Evolutionary conservation across 495 filamentous ascomycete genomes (phyloP).

Genomic region (Paragyromitra xinjiangensis): DNA sequence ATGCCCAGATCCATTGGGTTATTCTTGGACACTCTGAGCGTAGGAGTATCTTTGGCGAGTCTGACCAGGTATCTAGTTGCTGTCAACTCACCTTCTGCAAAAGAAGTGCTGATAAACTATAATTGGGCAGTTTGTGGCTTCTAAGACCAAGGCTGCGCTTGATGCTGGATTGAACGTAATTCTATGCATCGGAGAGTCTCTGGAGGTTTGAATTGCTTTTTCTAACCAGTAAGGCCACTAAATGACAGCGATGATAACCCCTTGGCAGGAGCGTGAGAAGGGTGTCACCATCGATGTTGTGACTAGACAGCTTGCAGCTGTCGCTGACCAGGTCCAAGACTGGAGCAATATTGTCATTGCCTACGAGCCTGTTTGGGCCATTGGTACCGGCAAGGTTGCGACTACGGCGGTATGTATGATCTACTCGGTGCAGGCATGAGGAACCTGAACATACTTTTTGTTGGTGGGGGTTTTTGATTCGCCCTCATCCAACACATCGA

Average conservation of each 20-base stretch:
- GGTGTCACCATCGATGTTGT: slow-evolving; percentile 88
- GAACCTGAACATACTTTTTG: no score
- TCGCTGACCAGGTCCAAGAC: slow-evolving; percentile 74
- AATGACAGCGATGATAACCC: slow-evolving; percentile 56
- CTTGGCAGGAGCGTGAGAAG: slow-evolving; percentile 75
- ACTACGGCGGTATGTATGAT: slow-evolving; percentile 64
- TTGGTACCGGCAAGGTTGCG: slow-evolving; percentile 96
- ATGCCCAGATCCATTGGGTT: slow-evolving; percentile 84
- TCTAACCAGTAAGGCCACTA: slow-evolving; percentile 56
- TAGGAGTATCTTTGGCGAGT: slow-evolving; percentile 83
- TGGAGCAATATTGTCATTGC: slow-evolving; percentile 95
- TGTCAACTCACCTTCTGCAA: background rate
- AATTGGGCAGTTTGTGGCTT: slow-evolving; percentile 72
- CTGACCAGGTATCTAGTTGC: slow-evolving; percentile 64
- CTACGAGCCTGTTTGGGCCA: slow-evolving; percentile 99
- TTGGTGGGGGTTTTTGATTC: no score
- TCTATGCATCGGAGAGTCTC: slow-evolving; percentile 92
- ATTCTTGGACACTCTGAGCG: slow-evolving; percentile 94
- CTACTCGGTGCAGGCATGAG: no score
- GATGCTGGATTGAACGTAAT: slow-evolving; percentile 88
- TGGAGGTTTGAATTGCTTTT: slow-evolving; percentile 63
- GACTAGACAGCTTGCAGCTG: slow-evolving; percentile 75
- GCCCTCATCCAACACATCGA: no score
- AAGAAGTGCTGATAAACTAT: slow-evolving; percentile 7
- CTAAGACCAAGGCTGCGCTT: slow-evolving; percentile 89